A percentile compares a stretch with the other conserved stretches of the same genome.
These are phyloP conservation scores for Penicillium sp. DNA, from an alignment of 2,329 filamentous ascomycete genomes.

Conservation along the genomic window DNA sequence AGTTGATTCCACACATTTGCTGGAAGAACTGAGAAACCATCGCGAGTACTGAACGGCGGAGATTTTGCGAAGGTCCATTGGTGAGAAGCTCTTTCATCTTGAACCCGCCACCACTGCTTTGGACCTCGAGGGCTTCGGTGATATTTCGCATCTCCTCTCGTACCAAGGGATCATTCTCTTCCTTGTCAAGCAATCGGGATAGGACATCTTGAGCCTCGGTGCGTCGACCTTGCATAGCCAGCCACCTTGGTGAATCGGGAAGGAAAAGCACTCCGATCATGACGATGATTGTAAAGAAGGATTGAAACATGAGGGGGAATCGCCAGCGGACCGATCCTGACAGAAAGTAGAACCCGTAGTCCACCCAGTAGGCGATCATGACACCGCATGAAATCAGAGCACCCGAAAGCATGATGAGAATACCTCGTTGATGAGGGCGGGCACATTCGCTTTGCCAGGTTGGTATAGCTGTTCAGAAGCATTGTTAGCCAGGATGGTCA, in stretches of 20 bases:
- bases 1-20: constrained; percentile 44
- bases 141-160: constrained; percentile 36
- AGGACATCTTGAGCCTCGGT: constrained; percentile 20
- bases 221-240: constrained; percentile 26
- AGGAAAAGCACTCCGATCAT: constrained; percentile 36
- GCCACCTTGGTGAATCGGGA: constrained; percentile 42
- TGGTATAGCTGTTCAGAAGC: constrained; percentile 34
- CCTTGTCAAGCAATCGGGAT: constrained; percentile 33
- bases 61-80: constrained; percentile 16
- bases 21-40: constrained; percentile 33
- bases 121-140: constrained; percentile 30
- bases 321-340: constrained; percentile 38
- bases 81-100: constrained; percentile 36
- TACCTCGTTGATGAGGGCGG: constrained; percentile 46
- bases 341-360: constrained; percentile 32
- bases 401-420: background rate
- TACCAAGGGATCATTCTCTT: constrained; percentile 28
- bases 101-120: constrained; percentile 28
- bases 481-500: background rate
- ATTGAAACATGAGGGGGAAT: constrained; percentile 52
- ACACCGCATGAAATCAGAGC: constrained; percentile 47
- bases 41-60: constrained; percentile 39
- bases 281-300: constrained; percentile 45
- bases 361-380: constrained; percentile 49
- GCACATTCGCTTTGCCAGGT: constrained; percentile 51